phyloP scores from a whole-genome alignment of 2,329 filamentous ascomycete species.

The Calonectria hawksworthii region DNA sequence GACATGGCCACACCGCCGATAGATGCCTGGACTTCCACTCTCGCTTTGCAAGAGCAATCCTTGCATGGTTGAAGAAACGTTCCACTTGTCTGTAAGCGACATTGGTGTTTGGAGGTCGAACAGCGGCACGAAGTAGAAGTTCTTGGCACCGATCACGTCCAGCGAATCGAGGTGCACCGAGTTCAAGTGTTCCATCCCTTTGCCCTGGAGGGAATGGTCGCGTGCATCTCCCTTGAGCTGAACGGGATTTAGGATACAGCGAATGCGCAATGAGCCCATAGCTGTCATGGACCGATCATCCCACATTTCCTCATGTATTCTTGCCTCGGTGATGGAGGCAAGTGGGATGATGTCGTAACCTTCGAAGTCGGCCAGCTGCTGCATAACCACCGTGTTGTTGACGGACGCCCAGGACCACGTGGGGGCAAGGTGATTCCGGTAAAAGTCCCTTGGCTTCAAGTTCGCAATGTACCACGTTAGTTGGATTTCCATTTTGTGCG shows the following conservation, averaged over 20 bases:
- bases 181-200: slow-evolving; percentile 12
- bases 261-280: not conserved
- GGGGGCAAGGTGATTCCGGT: slow-evolving; percentile 27
- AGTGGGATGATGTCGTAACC: slow-evolving; percentile 19
- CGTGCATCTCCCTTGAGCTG: not conserved
- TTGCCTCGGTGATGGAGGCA: slow-evolving; percentile 8
- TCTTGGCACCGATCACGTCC: slow-evolving; percentile 6
- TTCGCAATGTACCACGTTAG: slow-evolving; percentile 17
- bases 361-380: slow-evolving; percentile 6
- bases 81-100: slow-evolving; percentile 18
- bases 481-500: slow-evolving; percentile 27
- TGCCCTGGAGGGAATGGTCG: not conserved
- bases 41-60: slow-evolving; percentile 17
- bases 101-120: slow-evolving; percentile 16
- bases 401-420: slow-evolving; percentile 30
- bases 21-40: not conserved
- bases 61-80: slow-evolving; percentile 17
- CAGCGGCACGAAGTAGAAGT: slow-evolving; percentile 23
- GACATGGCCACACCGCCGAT: slow-evolving; percentile 25
- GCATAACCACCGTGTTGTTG: slow-evolving; percentile 19
- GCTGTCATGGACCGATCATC: slow-evolving; percentile 9
- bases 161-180: not conserved
- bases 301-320: not conserved
- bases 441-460: not conserved
- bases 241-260: slow-evolving; percentile 21